phyloP scores from a whole-genome alignment of 352 stramenopile species.

The Globisporangium ultimum region DNA sequence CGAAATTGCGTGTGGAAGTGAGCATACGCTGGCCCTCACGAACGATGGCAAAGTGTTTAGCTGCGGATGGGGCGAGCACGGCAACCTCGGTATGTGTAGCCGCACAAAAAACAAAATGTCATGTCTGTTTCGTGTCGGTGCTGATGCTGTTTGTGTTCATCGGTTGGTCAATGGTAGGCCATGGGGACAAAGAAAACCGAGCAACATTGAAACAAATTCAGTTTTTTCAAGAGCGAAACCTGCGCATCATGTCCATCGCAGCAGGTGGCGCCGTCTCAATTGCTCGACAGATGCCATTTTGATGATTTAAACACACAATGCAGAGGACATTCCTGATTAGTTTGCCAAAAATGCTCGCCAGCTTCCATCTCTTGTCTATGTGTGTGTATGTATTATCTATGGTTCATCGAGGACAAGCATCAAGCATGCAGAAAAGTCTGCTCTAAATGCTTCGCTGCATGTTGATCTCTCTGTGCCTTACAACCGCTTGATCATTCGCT shows the following conservation, averaged over 20 bases:
- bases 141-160: not conserved
- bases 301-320: too few relatives aligned
- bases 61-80: slow-evolving; percentile 82
- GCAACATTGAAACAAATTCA: slow-evolving; percentile 31
- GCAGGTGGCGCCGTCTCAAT: slow-evolving; percentile 71
- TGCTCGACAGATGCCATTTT: slow-evolving; percentile 11
- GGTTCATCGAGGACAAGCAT: not conserved
- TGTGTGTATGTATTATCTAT: not conserved
- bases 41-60: slow-evolving; percentile 56
- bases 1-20: slow-evolving; percentile 69
- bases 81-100: slow-evolving; percentile 63
- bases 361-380: not conserved
- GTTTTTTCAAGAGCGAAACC: slow-evolving; percentile 35
- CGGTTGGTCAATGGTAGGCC: slow-evolving; percentile 26
- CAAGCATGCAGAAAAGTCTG: too few relatives aligned
- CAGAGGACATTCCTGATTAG: not conserved
- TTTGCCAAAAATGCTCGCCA: too few relatives aligned
- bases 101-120: not conserved
- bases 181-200: slow-evolving; percentile 47
- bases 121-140: not conserved
- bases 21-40: slow-evolving; percentile 65
- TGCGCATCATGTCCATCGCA: slow-evolving; percentile 29
- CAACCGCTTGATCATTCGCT: slow-evolving; percentile 40
- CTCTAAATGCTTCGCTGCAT: not conserved
- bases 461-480: slow-evolving; percentile 10